Base-by-base conservation (phyloP, 495 filamentous ascomycete genomes). In the Chaetomidium leptoderma region DNA sequence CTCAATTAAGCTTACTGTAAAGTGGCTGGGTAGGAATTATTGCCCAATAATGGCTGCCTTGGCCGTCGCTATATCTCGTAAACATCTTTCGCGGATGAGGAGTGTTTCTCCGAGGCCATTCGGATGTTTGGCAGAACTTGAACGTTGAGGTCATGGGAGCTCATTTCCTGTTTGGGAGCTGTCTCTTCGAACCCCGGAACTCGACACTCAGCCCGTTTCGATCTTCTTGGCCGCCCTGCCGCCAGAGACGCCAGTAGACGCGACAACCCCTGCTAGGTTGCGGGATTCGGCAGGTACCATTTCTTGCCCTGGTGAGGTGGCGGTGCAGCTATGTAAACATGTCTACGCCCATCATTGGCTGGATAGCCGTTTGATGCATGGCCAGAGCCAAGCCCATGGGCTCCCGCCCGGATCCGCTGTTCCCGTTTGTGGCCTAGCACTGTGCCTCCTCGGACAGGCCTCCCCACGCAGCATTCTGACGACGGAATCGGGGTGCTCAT, bases 351-450 rank as follows among this genome's bases (percentile, higher is more conserved):
- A 35, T 14, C 8, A 49, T 35, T 49, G 48, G 48, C 21, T 9
- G 11, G 8, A 26, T 17, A 37, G 32, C 8, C 33, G 14, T 26
- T 17, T 6, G 19, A 6, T 7, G 17, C n/a, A n/a, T n/a, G n/a
- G n/a, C n/a, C n/a, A n/a, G n/a, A n/a, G n/a, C 47, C 35, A 40
- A 58, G 37, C n/a, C 43, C 10, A 45, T 46, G 37, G 55, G 55
- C 37, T 50, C 35, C 46, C 55, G 55, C 39, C 55, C 55, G 44
- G 54, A 39, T 24, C 35, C 27, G 13, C 27, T 4, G 16, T 13
- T 32, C 21, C 47, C 47, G 36, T n/a, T 52, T 51, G 36, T 36
- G 55, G 32, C 42, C 27, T 26, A 23, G 54, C 17, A 17, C 47
- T 35, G 47, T 36, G 32, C 48, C 32, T 23, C 48, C 19, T 19